Evolutionary conservation across 768 basidiomycete species (phyloP).

Genomic region (Lyophyllum shimeji): DNA sequence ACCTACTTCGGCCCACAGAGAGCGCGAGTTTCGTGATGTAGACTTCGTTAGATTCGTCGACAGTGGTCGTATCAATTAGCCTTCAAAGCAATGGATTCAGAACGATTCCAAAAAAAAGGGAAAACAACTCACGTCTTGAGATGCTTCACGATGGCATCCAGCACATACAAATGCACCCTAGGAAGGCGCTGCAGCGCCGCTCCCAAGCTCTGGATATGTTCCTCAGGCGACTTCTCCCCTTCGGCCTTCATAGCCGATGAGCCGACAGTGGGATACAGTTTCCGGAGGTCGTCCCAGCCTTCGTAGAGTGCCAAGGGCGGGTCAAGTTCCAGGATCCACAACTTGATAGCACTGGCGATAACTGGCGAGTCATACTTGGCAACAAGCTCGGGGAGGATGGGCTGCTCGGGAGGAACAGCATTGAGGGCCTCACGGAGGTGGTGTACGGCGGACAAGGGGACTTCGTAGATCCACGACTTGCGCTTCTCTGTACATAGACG

Average conservation of each 20-base stretch:
- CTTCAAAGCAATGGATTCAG: conserved; percentile 32
- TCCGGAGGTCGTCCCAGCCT: conserved; percentile 89
- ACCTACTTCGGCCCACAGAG: conserved; percentile 82
- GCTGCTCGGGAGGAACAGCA: conserved; percentile 54
- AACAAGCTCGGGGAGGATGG: conserved; percentile 51
- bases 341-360: conserved; percentile 79
- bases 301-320: conserved; percentile 85
- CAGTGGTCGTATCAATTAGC: conserved; percentile 65
- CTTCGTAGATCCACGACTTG: conserved; percentile 94
- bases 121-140: conserved; percentile 55
- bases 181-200: conserved; percentile 69
- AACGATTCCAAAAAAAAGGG: not conserved
- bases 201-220: conserved; percentile 63
- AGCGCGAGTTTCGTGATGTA: conserved; percentile 87
- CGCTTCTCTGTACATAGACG: conserved; percentile 59
- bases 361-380: conserved; percentile 83
- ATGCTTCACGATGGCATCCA: conserved; percentile 79
- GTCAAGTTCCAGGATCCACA: conserved; percentile 91
- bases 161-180: conserved; percentile 74
- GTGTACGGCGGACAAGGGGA: conserved; percentile 80
- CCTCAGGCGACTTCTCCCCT: conserved; percentile 51
- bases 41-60: conserved; percentile 73
- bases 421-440: conserved; percentile 86
- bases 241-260: conserved; percentile 49
- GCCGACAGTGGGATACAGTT: conserved; percentile 79